Conservation (phyloP, 306 rosid genomes). For the Mimosa pudica region DNA sequence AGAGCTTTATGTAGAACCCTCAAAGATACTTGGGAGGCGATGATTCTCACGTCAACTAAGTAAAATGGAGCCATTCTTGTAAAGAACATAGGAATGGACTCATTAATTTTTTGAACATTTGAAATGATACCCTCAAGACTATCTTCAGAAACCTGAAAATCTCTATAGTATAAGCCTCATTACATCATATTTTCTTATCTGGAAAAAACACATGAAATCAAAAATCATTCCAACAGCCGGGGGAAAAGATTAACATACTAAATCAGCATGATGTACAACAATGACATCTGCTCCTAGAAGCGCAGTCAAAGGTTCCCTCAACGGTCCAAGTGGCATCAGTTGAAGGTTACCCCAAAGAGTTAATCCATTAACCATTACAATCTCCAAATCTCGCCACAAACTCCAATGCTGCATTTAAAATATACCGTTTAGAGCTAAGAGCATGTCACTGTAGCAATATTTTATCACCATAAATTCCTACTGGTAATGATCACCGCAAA, state of each 20-base stretch:
- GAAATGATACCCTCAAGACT: constrained; percentile 53
- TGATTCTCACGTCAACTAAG: constrained; percentile 59
- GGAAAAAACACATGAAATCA: constrained; percentile 8
- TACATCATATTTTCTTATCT: background rate
- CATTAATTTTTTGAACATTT: constrained; percentile 45
- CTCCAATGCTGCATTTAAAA: constrained; percentile 75
- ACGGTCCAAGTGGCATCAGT: constrained; percentile 82
- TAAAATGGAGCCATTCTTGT: constrained; percentile 76
- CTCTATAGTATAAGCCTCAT: constrained; percentile 36
- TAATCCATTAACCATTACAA: constrained; percentile 87
- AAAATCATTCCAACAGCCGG: background rate
- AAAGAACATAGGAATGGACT: constrained; percentile 61
- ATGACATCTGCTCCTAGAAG: constrained; percentile 72
- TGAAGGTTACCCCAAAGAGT: constrained; percentile 73
- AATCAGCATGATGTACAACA: constrained; percentile 80
- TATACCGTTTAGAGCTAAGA: constrained; percentile 31
- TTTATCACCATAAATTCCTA: background rate
- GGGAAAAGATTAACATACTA: constrained; percentile 49
- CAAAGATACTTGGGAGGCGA: constrained; percentile 50
- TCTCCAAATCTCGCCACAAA: constrained; percentile 78
- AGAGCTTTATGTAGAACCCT: constrained; percentile 45
- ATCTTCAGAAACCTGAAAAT: constrained; percentile 66
- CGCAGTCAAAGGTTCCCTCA: constrained; percentile 80
- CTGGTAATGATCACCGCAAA: background rate
- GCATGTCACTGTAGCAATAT: background rate